Evolutionary conservation across 2,329 filamentous ascomycete genomes (phyloP), one percentile per base, ranked within the genome.

Genomic region (Didymella keratinophila): DNA sequence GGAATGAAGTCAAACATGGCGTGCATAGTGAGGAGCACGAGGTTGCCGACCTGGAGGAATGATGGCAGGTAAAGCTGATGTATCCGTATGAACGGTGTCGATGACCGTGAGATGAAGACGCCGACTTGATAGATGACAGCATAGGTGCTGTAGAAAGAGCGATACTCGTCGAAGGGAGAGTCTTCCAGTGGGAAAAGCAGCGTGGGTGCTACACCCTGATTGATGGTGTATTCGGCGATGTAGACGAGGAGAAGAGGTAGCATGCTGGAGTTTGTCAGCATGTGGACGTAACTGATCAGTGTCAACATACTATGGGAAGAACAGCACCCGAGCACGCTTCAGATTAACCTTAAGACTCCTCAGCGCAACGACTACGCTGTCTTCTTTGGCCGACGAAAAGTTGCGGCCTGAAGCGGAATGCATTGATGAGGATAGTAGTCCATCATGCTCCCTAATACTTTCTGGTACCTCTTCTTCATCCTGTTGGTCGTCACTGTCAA

Each of bases 141-240:
- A 77, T 99, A 99, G 62, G 94, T 92, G 0, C 94, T 93, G 71
- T 99, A 99, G 76, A 97, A 98, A 30, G 89, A 89, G 39, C 94
- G 89, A 74, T 88, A 95, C 66, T 92, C 86, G 30, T 81, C 79
- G 74, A 98, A 98, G 0, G 95, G 95, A 1, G 91, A 89, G 11
- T 84, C 78, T 1, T 83, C 73, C 0, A 97, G 82, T 0, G 93
- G 92, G 73, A 97, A 99, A 4, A 99, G 85, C 0, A 98, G 82
- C 0, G 93, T 97, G 0, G 95, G 94, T 0, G 92, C 84, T 0
- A 98, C 92, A 34, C 93, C 94, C 80, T 97, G 93, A 79, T 98
- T 98, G 78, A 98, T 97, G 54, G 91, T 96, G 76, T 99, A 99
- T 80, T 99, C 95, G 56, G 93, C 92, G 34, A 98, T 86, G 75